phyloP scores from a whole-genome alignment of 2,329 filamentous ascomycete genomes.

The Penicillium fuscoglaucum region DNA sequence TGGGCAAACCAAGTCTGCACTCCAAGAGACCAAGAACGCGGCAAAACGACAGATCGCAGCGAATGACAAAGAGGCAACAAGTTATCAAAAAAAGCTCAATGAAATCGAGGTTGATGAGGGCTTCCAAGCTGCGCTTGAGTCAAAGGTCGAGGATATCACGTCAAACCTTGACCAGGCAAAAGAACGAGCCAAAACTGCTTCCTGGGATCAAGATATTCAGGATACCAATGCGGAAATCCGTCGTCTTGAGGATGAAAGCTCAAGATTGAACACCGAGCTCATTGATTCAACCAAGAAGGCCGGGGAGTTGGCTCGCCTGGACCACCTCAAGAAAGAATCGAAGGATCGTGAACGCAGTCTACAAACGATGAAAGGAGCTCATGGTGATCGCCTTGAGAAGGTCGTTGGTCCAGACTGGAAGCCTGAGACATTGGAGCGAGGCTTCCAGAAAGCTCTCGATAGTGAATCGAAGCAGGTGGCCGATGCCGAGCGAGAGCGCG shows the following conservation, averaged over 20 bases:
- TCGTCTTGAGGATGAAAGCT: slow-evolving; percentile 69
- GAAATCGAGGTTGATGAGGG: slow-evolving; percentile 85
- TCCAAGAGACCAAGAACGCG: slow-evolving; percentile 71
- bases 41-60: slow-evolving; percentile 69
- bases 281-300: slow-evolving; percentile 79
- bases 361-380: slow-evolving; percentile 73
- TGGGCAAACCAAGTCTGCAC: slow-evolving; percentile 69
- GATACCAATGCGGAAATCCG: slow-evolving; percentile 65
- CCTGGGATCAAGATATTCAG: slow-evolving; percentile 71
- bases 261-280: slow-evolving; percentile 74
- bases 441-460: slow-evolving; percentile 65
- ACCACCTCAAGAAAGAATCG: slow-evolving; percentile 78
- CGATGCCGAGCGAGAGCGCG: slow-evolving; percentile 68
- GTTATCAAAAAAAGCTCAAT: slow-evolving; percentile 67
- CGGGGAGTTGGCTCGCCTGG: slow-evolving; percentile 78
- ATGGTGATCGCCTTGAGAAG: slow-evolving; percentile 67
- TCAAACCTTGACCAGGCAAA: slow-evolving; percentile 62
- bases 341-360: slow-evolving; percentile 72
- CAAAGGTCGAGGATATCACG: slow-evolving; percentile 69
- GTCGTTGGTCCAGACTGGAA: slow-evolving; percentile 69
- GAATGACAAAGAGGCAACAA: slow-evolving; percentile 69
- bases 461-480: slow-evolving; percentile 59
- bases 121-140: slow-evolving; percentile 72
- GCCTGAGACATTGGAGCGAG: slow-evolving; percentile 65
- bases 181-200: slow-evolving; percentile 61